These are phyloP conservation scores for Leccinum arenicola DNA, from an alignment of 768 basidiomycete species.

Conservation along the genomic window DNA sequence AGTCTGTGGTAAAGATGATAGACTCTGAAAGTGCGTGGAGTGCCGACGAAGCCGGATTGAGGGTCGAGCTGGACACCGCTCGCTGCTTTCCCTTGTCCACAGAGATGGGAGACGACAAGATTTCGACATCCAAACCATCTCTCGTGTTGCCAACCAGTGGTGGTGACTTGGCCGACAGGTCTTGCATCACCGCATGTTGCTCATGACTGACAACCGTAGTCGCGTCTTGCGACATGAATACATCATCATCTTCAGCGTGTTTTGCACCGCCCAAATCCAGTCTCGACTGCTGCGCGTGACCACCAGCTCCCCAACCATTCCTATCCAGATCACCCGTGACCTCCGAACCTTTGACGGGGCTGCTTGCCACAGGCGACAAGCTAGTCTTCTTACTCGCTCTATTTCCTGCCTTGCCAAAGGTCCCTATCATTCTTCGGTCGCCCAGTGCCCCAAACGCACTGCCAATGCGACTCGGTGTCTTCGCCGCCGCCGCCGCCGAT, in stretches of 20 bases:
- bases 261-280: not conserved
- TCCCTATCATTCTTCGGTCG: slow-evolving; percentile 13
- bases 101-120: slow-evolving; percentile 14
- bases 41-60: slow-evolving; percentile 17
- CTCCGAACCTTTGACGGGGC: slow-evolving; percentile 43
- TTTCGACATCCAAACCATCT: slow-evolving; percentile 11
- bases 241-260: slow-evolving; percentile 1
- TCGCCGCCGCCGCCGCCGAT: slow-evolving; percentile 1
- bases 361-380: slow-evolving; percentile 43
- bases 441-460: not conserved
- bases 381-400: slow-evolving; percentile 42
- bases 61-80: slow-evolving; percentile 13
- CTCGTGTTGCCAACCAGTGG: slow-evolving; percentile 2
- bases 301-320: slow-evolving; percentile 4
- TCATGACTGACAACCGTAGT: not conserved
- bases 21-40: no score
- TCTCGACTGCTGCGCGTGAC: not conserved
- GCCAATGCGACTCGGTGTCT: slow-evolving; percentile 2
- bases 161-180: slow-evolving; percentile 1
- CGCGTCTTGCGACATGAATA: slow-evolving; percentile 5
- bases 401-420: slow-evolving; percentile 23
- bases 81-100: slow-evolving; percentile 25
- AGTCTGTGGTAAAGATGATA: no score
- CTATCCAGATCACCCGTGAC: not conserved
- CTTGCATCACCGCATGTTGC: not conserved